Evolutionary conservation across 331 rosid genomes (phyloP).

Genomic region (Saraca asoca): DNA sequence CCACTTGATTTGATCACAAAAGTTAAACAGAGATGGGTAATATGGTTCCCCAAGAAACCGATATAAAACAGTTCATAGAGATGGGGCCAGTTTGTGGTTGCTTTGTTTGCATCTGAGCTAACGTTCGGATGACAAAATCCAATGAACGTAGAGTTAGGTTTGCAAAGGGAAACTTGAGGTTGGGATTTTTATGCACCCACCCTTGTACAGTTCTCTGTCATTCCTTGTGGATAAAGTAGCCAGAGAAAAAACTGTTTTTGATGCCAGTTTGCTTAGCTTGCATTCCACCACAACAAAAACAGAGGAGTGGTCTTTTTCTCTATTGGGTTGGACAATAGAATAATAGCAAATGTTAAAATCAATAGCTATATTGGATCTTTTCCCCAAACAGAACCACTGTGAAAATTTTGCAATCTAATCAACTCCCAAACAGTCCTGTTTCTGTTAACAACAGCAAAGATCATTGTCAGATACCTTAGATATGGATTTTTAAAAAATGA

Average conservation of each 20-base stretch:
- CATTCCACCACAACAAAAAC: slow-evolving; percentile 36
- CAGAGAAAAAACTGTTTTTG: not conserved
- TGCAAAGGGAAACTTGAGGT: slow-evolving; percentile 33
- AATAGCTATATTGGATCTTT: slow-evolving; percentile 26
- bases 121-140: slow-evolving; percentile 46
- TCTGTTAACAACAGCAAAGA: too few relatives aligned
- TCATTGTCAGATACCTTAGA: too few relatives aligned
- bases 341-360: not conserved
- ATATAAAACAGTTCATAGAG: slow-evolving; percentile 29
- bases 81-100: slow-evolving; percentile 47
- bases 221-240: slow-evolving; percentile 40
- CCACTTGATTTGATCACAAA: slow-evolving; percentile 16
- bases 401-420: too few relatives aligned
- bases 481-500: too few relatives aligned
- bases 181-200: slow-evolving; percentile 39
- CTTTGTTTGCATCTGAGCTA: slow-evolving; percentile 43
- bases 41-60: slow-evolving; percentile 17
- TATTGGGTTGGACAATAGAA: slow-evolving; percentile 16
- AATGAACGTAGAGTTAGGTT: slow-evolving; percentile 50
- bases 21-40: slow-evolving; percentile 9
- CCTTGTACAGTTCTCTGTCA: slow-evolving; percentile 16
- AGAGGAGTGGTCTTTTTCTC: slow-evolving; percentile 48
- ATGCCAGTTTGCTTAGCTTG: slow-evolving; percentile 45
- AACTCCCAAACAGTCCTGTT: too few relatives aligned
- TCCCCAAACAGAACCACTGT: not conserved